Evolutionary conservation across 1,284 basidiomycete genomes (phyloP), one percentile per base, ranked within the genome.

Genomic region (Papiliotrema fonsecae): DNA sequence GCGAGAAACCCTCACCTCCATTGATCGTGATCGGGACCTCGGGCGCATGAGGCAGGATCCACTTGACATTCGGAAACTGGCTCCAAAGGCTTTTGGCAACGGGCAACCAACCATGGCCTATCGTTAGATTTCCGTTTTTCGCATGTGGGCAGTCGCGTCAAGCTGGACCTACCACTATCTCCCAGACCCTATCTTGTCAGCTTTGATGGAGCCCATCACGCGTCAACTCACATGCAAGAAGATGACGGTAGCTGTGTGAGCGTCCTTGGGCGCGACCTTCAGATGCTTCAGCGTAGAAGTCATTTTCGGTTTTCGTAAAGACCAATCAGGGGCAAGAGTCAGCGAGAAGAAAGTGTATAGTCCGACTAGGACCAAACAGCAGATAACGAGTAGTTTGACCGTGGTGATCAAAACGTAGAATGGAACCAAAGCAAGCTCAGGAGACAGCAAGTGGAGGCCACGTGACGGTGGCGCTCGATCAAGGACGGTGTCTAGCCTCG

Each of bases 231-330:
- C 87, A 78, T 94, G 91, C 31, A 88, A 75, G 69, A 93, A 89
- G 64, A 94, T 87, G 56, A 93, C 82, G 2, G 88, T 91, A 4
- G 88, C 88, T 2, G 86, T 85, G 70, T 93, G 90, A 56, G 63
- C 67, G 25, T 65, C 70, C 48, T 68, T 69, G 18, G 70, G 65
- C 28, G 61, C 51, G 37, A 72, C 52, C 43, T 69, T 69, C 50
- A 72, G 62, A 51, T 72, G 67, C 50, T 72, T 72, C 39, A 72
- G 56, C 11, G 56, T 42, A 4, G 63, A 49, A 14, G 62, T 46
- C 60, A 64, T 65, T n/a, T n/a, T n/a, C n/a, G n/a, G n/a, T n/a
- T n/a, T n/a, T n/a, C n/a, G n/a, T n/a, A n/a, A n/a, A n/a, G n/a
- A n/a, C n/a, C n/a, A n/a, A n/a, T n/a, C n/a, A n/a, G n/a, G n/a